Percentiles rank a stretch among this genome's conserved stretches.
Conservation (phyloP, 2,329 filamentous ascomycete species). For the Aspergillus eucalypticola region DNA sequence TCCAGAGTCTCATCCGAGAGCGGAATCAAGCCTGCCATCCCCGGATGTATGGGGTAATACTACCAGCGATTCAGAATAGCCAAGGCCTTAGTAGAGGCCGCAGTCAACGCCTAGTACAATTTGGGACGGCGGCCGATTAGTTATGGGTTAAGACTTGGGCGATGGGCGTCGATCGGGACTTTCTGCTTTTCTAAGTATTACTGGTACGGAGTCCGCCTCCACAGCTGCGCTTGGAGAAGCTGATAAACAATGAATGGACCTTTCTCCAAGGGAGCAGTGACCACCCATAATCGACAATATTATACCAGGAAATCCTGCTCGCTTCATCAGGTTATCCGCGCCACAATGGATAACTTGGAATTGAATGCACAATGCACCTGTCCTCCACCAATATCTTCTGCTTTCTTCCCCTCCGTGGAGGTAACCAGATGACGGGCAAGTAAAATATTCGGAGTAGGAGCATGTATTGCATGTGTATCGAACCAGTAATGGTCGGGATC, state of each 20-base stretch:
- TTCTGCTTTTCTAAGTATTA: background rate
- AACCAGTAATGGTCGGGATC: constrained; percentile 7
- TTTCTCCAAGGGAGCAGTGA: background rate
- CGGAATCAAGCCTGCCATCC: constrained; percentile 10
- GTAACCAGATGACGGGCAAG: background rate
- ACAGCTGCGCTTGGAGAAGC: background rate
- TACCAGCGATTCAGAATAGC: background rate
- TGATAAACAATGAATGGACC: constrained; percentile 4
- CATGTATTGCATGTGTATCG: constrained; percentile 9
- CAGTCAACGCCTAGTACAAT: background rate
- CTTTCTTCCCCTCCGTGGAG: background rate
- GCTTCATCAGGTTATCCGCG: background rate
- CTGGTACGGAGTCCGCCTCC: constrained; percentile 1
- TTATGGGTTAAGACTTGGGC: constrained; percentile 2
- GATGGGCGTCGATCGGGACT: constrained; percentile 16
- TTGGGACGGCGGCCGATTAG: constrained; percentile 22
- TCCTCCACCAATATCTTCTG: background rate
- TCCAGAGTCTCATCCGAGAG: background rate
- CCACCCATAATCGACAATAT: background rate
- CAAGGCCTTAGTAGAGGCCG: background rate
- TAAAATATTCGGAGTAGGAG: background rate
- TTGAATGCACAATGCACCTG: background rate
- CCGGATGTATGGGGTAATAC: constrained; percentile 15
- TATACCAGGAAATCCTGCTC: background rate
- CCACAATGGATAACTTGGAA: background rate